Percentiles rank a stretch among this genome's conserved stretches.
phyloP scores from a whole-genome alignment of 2,329 filamentous ascomycete species.

The Cadophora sp. region DNA sequence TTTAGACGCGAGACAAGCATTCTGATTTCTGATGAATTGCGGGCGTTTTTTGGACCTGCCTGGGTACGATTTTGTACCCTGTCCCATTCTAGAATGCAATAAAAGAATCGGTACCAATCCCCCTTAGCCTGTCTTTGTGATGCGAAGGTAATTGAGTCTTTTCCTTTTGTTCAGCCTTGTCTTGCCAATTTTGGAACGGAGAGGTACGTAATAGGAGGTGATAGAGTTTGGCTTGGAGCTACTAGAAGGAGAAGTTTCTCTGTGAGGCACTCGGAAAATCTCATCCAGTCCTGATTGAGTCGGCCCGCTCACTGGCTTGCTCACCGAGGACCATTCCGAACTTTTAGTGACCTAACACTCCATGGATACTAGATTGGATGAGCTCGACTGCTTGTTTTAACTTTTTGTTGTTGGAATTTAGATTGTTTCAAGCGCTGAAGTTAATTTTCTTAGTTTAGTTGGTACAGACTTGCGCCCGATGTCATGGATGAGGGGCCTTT shows the following conservation, averaged over 20 bases:
- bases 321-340: no score
- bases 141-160: neutral
- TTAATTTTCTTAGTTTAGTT: neutral
- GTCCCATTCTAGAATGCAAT: conserved; percentile 10
- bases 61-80: neutral
- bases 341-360: no score
- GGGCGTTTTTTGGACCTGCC: neutral
- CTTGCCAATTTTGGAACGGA: no score
- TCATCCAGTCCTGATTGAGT: no score
- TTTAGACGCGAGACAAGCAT: neutral
- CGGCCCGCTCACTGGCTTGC: no score
- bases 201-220: no score
- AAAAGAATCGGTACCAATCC: neutral
- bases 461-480: neutral
- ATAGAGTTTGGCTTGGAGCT: no score
- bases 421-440: neutral
- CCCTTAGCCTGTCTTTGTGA: neutral
- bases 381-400: neutral
- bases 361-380: neutral
- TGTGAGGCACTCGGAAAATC: no score
- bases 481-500: neutral
- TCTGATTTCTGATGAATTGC: neutral
- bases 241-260: no score
- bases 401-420: neutral
- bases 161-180: neutral